phyloP scores from a whole-genome alignment of 164 flowering plant genomes.

The Warburgia ugandensis region DNA sequence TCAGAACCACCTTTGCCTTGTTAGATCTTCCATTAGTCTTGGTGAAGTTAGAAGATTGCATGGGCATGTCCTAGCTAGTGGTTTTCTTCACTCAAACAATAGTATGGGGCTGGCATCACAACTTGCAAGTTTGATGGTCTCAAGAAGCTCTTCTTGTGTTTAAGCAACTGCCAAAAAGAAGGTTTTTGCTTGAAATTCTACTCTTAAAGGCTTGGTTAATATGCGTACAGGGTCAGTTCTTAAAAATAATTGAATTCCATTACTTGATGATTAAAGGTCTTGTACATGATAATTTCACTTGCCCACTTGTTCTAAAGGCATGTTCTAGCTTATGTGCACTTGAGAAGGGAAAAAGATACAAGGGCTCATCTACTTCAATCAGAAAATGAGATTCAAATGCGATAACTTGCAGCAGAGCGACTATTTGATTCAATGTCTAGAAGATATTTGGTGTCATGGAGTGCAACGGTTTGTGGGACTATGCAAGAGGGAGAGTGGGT shows the following conservation, averaged over 20 bases:
- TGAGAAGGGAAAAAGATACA: constrained; percentile 19
- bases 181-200: constrained; percentile 33
- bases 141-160: constrained; percentile 25
- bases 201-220: constrained; percentile 28
- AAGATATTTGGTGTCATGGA: constrained; percentile 40
- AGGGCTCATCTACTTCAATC: constrained; percentile 12
- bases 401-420: constrained; percentile 20
- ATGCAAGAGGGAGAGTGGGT: constrained; percentile 26
- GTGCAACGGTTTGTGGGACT: constrained; percentile 29
- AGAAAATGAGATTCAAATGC: constrained; percentile 17
- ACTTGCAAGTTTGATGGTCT: constrained; percentile 24
- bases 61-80: constrained; percentile 22
- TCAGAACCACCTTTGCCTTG: constrained; percentile 3
- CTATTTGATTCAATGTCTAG: constrained; percentile 34
- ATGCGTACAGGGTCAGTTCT: constrained; percentile 19
- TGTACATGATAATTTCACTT: constrained; percentile 38
- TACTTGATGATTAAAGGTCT: constrained; percentile 22
- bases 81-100: constrained; percentile 14
- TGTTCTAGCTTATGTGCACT: constrained; percentile 26
- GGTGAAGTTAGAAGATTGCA: constrained; percentile 21
- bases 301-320: constrained; percentile 42
- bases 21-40: constrained; percentile 23
- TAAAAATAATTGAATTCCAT: constrained; percentile 23
- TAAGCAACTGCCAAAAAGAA: constrained; percentile 20
- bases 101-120: constrained; percentile 13